These are phyloP conservation scores for Pulicaria dysenterica DNA, from an alignment of 129 eudicot genomes.

Conservation along the genomic window DNA sequence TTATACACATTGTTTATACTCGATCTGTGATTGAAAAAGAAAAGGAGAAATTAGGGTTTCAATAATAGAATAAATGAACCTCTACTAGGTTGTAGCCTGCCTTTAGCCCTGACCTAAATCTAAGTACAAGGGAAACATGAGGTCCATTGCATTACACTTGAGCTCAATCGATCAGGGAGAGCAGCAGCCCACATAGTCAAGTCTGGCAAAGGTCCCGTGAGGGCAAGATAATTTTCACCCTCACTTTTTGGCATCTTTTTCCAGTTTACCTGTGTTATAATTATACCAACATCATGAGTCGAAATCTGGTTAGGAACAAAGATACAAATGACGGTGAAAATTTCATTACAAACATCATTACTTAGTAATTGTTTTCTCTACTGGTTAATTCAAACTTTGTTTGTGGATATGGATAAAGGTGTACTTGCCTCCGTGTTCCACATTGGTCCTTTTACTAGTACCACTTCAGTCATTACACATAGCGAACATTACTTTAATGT, in stretches of 20 bases:
- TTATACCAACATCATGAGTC: constrained; percentile 10
- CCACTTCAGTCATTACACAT: too few species aligned
- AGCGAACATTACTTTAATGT: too few species aligned
- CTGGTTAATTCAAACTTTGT: too few species aligned
- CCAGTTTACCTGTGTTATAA: constrained; percentile 63
- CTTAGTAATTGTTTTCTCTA: too few species aligned
- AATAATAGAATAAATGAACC: background rate
- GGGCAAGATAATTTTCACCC: constrained; percentile 75
- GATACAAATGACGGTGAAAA: background rate
- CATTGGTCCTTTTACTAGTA: too few species aligned
- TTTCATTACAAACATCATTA: too few species aligned
- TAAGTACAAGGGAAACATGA: constrained; percentile 37
- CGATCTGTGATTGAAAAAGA: too few species aligned
- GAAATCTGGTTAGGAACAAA: background rate
- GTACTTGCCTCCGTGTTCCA: too few species aligned
- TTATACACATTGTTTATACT: too few species aligned
- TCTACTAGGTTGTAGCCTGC: too few species aligned
- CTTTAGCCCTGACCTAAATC: background rate
- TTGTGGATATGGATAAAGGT: too few species aligned
- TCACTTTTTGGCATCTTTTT: constrained; percentile 58
- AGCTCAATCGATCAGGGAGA: constrained; percentile 63
- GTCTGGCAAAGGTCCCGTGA: constrained; percentile 85
- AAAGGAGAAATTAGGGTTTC: too few species aligned
- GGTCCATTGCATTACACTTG: constrained; percentile 58
- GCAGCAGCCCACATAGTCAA: constrained; percentile 59